Percentiles rank a stretch among this genome's conserved stretches.
phyloP scores from a whole-genome alignment of 2,329 filamentous ascomycete genomes.

The Aspergillus nomiae region DNA sequence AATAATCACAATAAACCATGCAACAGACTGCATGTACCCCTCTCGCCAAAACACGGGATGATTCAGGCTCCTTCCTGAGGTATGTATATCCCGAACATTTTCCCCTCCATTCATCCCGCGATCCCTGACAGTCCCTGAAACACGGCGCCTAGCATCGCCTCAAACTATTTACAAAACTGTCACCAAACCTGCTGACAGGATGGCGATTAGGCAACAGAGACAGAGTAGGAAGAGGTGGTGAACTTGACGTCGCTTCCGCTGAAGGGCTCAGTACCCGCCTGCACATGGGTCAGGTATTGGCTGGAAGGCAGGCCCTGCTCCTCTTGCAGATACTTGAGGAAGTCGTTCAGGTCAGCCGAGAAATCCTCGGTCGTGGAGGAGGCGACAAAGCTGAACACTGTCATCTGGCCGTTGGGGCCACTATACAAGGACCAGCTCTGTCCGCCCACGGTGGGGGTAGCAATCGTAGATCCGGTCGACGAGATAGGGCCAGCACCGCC shows the following conservation, averaged over 20 bases:
- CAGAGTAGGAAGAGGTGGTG: constrained; percentile 33
- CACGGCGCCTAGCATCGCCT: constrained; percentile 19
- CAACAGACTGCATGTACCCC: not conserved
- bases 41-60: not conserved
- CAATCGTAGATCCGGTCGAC: constrained; percentile 52
- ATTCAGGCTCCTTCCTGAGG: not conserved
- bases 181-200: not conserved
- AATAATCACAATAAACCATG: not conserved
- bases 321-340: constrained; percentile 58
- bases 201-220: constrained; percentile 26
- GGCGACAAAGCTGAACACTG: constrained; percentile 64
- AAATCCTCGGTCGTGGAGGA: constrained; percentile 53
- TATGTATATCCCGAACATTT: constrained; percentile 2
- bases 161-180: not conserved
- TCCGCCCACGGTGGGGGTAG: constrained; percentile 57
- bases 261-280: constrained; percentile 42
- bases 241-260: constrained; percentile 31
- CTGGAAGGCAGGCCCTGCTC: constrained; percentile 35
- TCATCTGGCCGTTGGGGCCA: constrained; percentile 59
- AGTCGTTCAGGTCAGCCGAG: constrained; percentile 59
- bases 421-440: constrained; percentile 60
- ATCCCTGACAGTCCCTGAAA: constrained; percentile 21
- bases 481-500: constrained; percentile 61
- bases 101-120: constrained; percentile 1
- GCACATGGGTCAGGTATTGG: constrained; percentile 57